These are phyloP conservation scores for Apiotrichum domesticum DNA, from an alignment of 1,284 basidiomycete species.

Conservation along the genomic window DNA sequence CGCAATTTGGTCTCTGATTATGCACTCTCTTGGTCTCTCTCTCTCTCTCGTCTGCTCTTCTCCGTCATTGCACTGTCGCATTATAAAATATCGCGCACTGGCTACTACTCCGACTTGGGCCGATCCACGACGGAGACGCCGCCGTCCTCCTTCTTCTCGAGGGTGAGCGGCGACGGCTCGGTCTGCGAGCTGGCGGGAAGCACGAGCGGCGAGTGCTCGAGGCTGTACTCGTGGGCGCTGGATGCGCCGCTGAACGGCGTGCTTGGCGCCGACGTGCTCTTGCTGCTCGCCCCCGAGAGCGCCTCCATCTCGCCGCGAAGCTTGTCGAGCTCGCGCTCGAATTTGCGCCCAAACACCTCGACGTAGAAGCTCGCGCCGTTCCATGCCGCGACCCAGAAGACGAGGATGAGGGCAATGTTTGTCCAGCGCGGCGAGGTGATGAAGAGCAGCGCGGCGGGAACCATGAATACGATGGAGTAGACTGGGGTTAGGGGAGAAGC, in stretches of 20 bases:
- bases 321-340: conserved; percentile 81
- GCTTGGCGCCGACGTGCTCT: conserved; percentile 4
- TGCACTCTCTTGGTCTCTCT: too few species aligned
- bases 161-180: not conserved
- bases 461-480: conserved; percentile 76
- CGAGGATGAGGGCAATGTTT: conserved; percentile 64
- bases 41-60: too few species aligned
- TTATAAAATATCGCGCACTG: too few species aligned
- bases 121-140: too few species aligned
- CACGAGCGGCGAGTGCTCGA: conserved; percentile 33
- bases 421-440: conserved; percentile 69
- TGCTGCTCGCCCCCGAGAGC: conserved; percentile 23
- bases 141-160: conserved; percentile 13
- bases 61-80: too few species aligned
- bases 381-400: conserved; percentile 70
- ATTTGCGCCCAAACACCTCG: conserved; percentile 93
- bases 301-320: conserved; percentile 65
- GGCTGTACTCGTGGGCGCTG: not conserved
- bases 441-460: conserved; percentile 69
- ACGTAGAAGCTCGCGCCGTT: conserved; percentile 62
- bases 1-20: too few species aligned
- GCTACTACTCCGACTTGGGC: too few species aligned
- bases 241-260: conserved; percentile 5
- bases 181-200: conserved; percentile 29
- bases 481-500: conserved; percentile 50